phyloP scores from a whole-genome alignment of 305 asterid species.

The Fraxinus angustifolia region DNA sequence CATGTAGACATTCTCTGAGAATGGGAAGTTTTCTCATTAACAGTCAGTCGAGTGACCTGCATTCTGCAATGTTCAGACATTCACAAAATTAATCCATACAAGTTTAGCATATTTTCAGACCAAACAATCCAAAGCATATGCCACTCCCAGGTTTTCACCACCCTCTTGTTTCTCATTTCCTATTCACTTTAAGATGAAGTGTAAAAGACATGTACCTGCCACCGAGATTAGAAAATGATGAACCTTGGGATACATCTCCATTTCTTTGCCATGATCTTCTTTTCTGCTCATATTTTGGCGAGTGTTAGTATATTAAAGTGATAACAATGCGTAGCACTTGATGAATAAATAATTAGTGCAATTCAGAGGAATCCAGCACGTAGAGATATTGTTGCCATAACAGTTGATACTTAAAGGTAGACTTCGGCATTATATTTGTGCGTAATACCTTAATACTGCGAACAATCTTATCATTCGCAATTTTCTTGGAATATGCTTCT shows the following conservation, averaged over 20 bases:
- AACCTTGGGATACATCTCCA: slow-evolving; percentile 47
- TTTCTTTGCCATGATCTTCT: slow-evolving; percentile 61
- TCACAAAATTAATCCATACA: slow-evolving; percentile 11
- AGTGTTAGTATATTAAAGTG: slow-evolving; percentile 19
- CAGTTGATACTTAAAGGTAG: not conserved
- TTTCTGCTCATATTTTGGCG: slow-evolving; percentile 59
- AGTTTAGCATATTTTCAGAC: not conserved
- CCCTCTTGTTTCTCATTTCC: not conserved
- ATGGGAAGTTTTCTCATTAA: slow-evolving; percentile 48
- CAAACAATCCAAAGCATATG: not conserved
- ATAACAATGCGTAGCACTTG: not conserved
- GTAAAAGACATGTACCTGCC: slow-evolving; percentile 53
- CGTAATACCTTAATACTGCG: slow-evolving; percentile 68
- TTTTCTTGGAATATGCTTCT: slow-evolving; percentile 47
- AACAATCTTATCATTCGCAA: slow-evolving; percentile 51
- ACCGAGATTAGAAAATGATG: slow-evolving; percentile 59
- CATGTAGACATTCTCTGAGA: slow-evolving; percentile 48
- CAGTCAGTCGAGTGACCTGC: slow-evolving; percentile 37
- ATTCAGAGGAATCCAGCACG: not conserved
- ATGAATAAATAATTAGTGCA: not conserved
- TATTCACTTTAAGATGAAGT: slow-evolving; percentile 23
- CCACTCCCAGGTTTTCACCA: not conserved
- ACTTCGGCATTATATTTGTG: not conserved
- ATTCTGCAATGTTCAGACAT: slow-evolving; percentile 43
- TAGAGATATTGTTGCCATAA: slow-evolving; percentile 1